These are phyloP conservation scores for Tricholoma terreum DNA, from an alignment of 768 basidiomycete genomes.

Conservation along the genomic window DNA sequence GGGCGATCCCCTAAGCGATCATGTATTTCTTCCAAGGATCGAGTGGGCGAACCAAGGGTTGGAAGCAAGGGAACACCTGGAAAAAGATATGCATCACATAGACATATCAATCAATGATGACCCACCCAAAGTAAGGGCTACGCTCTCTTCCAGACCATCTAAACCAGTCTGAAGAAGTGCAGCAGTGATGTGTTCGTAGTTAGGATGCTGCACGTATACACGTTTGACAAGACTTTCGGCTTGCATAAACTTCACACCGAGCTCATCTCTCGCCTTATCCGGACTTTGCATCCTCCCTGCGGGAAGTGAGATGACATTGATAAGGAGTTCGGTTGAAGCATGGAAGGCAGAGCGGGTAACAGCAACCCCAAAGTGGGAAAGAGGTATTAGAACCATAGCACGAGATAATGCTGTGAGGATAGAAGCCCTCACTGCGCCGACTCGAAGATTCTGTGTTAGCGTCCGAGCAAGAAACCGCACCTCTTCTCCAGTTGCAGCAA, in stretches of 20 bases:
- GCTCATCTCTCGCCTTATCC: slow-evolving; percentile 31
- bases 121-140: slow-evolving; percentile 71
- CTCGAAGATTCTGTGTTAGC: slow-evolving; percentile 72
- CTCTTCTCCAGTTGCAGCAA: slow-evolving; percentile 85
- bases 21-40: slow-evolving; percentile 84
- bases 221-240: slow-evolving; percentile 68
- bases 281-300: slow-evolving; percentile 19
- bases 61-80: slow-evolving; percentile 81
- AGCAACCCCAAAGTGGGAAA: slow-evolving; percentile 20
- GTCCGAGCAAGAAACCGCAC: slow-evolving; percentile 78
- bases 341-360: slow-evolving; percentile 17
- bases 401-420: slow-evolving; percentile 78
- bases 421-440: slow-evolving; percentile 85
- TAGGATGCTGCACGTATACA: slow-evolving; percentile 77
- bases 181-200: slow-evolving; percentile 64
- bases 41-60: slow-evolving; percentile 81
- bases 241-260: slow-evolving; percentile 41
- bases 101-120: not conserved
- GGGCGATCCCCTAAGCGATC: slow-evolving; percentile 58
- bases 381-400: slow-evolving; percentile 64
- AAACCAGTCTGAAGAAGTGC: slow-evolving; percentile 63
- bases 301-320: slow-evolving; percentile 17
- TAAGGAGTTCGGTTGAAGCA: slow-evolving; percentile 26
- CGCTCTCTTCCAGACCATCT: slow-evolving; percentile 52
- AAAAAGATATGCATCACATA: not conserved